Percentiles rank a stretch among this genome's conserved stretches.
phyloP scores from a whole-genome alignment of 2,329 filamentous ascomycete genomes.

The Talaromyces sp. region DNA sequence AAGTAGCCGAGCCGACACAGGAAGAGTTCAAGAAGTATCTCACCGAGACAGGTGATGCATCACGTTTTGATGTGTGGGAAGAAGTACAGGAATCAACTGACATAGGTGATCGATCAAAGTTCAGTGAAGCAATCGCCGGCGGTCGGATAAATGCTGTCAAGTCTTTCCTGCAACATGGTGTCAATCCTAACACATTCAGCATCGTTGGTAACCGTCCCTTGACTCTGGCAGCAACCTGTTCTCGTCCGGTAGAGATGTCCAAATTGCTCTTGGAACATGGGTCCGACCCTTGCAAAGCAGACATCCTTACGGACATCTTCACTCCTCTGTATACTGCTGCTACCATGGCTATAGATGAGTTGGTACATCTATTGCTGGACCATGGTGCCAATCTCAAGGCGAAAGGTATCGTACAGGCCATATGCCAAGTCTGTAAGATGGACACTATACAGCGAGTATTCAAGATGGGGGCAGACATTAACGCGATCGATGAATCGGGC shows the following conservation, averaged over 20 bases:
- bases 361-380: slow-evolving; percentile 7
- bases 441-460: slow-evolving; percentile 1
- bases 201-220: neutral
- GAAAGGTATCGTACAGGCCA: neutral
- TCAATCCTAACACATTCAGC: neutral
- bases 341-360: neutral
- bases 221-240: slow-evolving; percentile 1
- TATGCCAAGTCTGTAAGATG: neutral
- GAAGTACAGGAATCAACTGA: neutral
- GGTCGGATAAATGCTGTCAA: slow-evolving; percentile 7
- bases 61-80: neutral
- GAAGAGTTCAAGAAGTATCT: slow-evolving; percentile 5
- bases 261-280: slow-evolving; percentile 9
- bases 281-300: neutral
- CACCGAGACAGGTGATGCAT: neutral
- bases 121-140: slow-evolving; percentile 6
- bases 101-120: neutral
- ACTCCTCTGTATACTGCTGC: slow-evolving; percentile 10
- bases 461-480: neutral
- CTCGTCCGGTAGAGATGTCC: slow-evolving; percentile 4
- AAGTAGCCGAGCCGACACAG: slow-evolving; percentile 5
- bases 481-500: neutral
- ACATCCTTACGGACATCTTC: neutral
- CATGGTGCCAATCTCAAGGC: neutral
- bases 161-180: slow-evolving; percentile 5